phyloP scores from a whole-genome alignment of 2,329 filamentous ascomycete genomes.

The Blumeriella jaapii region DNA sequence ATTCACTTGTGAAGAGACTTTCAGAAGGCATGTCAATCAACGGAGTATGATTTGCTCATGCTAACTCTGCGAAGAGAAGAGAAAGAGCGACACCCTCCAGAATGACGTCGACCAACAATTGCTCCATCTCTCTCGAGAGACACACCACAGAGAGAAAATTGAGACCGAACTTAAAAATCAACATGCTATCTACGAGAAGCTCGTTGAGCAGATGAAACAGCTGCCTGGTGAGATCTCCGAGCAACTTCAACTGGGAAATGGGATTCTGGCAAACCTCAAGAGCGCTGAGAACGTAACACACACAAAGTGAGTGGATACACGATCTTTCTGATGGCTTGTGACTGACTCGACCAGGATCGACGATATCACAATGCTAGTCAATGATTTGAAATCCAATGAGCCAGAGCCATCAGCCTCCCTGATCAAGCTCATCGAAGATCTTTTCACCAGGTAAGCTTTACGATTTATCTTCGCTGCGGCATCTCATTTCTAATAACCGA shows the following conservation, averaged over 20 bases:
- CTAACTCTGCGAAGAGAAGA: constrained; percentile 3
- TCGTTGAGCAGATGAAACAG: constrained; percentile 16
- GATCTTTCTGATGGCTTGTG: background rate
- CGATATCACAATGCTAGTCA: constrained; percentile 10
- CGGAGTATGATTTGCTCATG: background rate
- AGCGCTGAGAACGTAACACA: constrained; percentile 12
- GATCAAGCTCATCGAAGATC: constrained; percentile 17
- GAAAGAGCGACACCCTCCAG: constrained; percentile 7
- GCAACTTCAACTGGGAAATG: constrained; percentile 16
- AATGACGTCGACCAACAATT: constrained; percentile 10
- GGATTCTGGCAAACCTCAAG: constrained; percentile 15
- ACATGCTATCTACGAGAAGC: constrained; percentile 11
- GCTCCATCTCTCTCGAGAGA: constrained; percentile 12
- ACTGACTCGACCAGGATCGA: constrained; percentile 18
- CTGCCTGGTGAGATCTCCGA: constrained; percentile 10
- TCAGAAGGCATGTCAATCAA: too few relatives aligned
- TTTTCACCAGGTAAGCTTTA: constrained; percentile 17
- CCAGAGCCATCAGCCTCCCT: constrained; percentile 12
- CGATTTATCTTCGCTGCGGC: background rate
- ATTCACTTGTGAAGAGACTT: too few relatives aligned
- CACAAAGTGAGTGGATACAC: constrained; percentile 22
- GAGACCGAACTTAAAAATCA: constrained; percentile 14
- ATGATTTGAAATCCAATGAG: constrained; percentile 8
- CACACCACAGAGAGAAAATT: constrained; percentile 10
- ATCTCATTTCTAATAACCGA: constrained; percentile 2